Base-by-base conservation (phyloP, 129 eudicot species). In the Smallanthus sonchifolius region DNA sequence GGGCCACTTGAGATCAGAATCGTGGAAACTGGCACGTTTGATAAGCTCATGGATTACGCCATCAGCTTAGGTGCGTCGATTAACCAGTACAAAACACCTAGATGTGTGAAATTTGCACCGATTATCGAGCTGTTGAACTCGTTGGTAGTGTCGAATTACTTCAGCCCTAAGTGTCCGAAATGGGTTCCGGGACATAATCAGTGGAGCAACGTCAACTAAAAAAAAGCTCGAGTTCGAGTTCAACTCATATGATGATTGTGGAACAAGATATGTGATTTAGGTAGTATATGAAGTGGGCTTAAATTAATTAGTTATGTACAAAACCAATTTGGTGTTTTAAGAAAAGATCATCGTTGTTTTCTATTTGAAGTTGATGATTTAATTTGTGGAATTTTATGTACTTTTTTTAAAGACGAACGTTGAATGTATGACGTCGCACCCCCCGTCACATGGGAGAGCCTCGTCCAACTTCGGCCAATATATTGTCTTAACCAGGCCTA, bases 1-100 rank as follows among this genome's bases (percentile, higher is more conserved):
- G 97, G 97, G 10, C 94, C 97, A 1, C 96, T 92, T 2, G 96
- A 92, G 84, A 89, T 92, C 76, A 80, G 71, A 60, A 69, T 89
- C 4, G 97, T 92, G 19, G 96, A 89, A 57, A 56, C n/a, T 0
- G 94, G 96, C 19, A 89, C 97, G 0, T 92, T 92, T 38, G 96
- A 92, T 74, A 89, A 89, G 80, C 96, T 92, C 0, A 92, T 89
- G 96, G 97, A 92, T 20, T 92, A 87, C 64, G 96, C 94, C 4
- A 87, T 89, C 2, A 82, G 93, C 73, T 65, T 83, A 11, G 96
- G 92, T 8, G 96, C 96, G 11, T 92, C 97, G 0, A 85, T 91
- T 4, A 89, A 86, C 72, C 97, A 91, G 84, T 92, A 92, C 68
- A 92, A 92, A 74, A 80, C 97, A 2, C 97, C 97, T 2, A 65